Evolutionary conservation across 495 filamentous ascomycete genomes (phyloP), one percentile per base, ranked within the genome.

Genomic region (Hypoxylon fragiforme): DNA sequence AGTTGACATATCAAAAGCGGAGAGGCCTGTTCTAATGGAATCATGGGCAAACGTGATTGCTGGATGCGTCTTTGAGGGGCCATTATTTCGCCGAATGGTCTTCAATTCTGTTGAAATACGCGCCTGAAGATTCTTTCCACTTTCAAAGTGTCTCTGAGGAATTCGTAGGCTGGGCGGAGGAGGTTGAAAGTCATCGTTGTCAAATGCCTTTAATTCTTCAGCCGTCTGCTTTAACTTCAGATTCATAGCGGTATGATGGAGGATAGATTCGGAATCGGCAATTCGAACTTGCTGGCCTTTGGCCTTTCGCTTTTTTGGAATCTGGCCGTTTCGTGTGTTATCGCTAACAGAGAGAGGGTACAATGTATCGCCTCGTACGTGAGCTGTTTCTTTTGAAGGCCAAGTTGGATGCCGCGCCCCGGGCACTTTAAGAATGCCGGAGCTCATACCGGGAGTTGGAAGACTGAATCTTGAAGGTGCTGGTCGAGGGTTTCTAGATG

Each of bases 1-100:
- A 32, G 81, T 74, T 13, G 81, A 85, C 55, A 67, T 81, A 70
- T 99, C 95, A 63, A 94, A 97, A 12, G 94, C 84, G 1, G 85
- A 90, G 12, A 90, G 74, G 0, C 80, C 77, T 2, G 69, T 74
- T 13, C 71, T 64, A 15, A 97, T 78, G 3, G 73, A 77, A 1
- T 77, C 61, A 48, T 85, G 87, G 2, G 90, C 72, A 8, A 77
- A 80, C 0, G 67, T 44, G n/a, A 92, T 70, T 11, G 83, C 82
- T 0, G 82, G 77, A 62, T 89, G 86, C 0, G 69, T 37, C 48
- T 60, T 54, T 30, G 63, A 18, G 11, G 53, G 50, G 8, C 60
- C 63, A 8, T 54, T 38, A 11, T 21, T 58, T 21, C 24, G 38
- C 7, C 7, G 26, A 34, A 60, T 11, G 41, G 66, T 52, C 41